A percentile compares a stretch with the other conserved stretches of the same genome.
These are phyloP conservation scores for Cytospora chrysosperma DNA, from an alignment of 2,329 filamentous ascomycete species.

Conservation along the genomic window DNA sequence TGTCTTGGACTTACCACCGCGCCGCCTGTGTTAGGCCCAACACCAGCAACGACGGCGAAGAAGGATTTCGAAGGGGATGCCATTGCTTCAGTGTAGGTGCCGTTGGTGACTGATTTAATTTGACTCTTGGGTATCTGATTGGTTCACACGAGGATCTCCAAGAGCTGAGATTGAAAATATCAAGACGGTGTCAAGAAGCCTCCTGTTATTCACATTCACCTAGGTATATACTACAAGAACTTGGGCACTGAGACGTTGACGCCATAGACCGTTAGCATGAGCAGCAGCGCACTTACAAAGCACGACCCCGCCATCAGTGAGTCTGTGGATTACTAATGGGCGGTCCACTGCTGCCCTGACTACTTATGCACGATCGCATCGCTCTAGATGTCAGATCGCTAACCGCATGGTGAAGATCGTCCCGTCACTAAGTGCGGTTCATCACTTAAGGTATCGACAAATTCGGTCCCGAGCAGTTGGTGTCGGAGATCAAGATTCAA, in stretches of 20 bases:
- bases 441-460: not conserved
- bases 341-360: not conserved
- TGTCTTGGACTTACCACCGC: slow-evolving; percentile 23
- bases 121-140: not conserved
- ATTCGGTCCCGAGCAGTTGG: not conserved
- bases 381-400: not conserved
- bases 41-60: slow-evolving; percentile 69
- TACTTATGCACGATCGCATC: not conserved
- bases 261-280: not conserved
- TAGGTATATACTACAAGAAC: no score
- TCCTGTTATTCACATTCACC: no score
- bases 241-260: not conserved
- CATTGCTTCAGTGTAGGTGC: slow-evolving; percentile 5
- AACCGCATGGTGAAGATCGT: not conserved
- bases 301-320: not conserved
- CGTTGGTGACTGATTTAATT: not conserved
- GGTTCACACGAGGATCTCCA: not conserved
- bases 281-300: not conserved
- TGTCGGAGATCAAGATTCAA: not conserved
- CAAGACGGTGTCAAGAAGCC: not conserved
- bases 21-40: slow-evolving; percentile 62
- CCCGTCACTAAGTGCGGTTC: not conserved
- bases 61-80: slow-evolving; percentile 38
- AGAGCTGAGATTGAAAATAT: not conserved
- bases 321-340: not conserved